phyloP scores from a whole-genome alignment of 768 basidiomycete genomes.

The Pulveroboletus sp. region DNA sequence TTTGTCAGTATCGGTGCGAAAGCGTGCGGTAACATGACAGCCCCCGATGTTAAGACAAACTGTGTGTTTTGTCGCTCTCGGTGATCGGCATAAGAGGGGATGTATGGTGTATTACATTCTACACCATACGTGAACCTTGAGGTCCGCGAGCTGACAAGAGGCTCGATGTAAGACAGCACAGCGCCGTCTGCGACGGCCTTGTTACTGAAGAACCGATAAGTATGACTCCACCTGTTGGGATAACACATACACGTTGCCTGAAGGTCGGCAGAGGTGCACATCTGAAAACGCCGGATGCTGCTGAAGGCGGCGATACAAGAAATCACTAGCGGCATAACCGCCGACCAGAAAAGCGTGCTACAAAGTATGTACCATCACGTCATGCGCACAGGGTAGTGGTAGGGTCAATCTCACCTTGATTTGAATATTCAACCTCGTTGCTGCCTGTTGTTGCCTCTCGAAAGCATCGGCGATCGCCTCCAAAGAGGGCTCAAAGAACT shows the following conservation, averaged over 20 bases:
- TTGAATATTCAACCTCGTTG: conserved; percentile 20
- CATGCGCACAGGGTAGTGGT: not conserved
- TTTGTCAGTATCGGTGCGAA: conserved; percentile 38
- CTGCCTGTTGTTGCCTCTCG: conserved; percentile 20
- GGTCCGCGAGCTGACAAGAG: conserved; percentile 42
- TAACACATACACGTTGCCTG: conserved; percentile 44
- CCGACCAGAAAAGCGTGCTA: conserved; percentile 46
- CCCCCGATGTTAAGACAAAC: conserved; percentile 27
- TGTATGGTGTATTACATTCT: conserved; percentile 27
- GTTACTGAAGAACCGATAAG: conserved; percentile 23
- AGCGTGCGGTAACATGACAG: conserved; percentile 25
- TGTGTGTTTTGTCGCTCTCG: conserved; percentile 22
- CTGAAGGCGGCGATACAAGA: conserved; percentile 41
- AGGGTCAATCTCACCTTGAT: conserved; percentile 19
- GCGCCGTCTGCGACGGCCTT: conserved; percentile 55
- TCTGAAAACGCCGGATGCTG: conserved; percentile 33
- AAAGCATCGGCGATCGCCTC: conserved; percentile 34
- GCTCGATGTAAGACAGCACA: conserved; percentile 38
- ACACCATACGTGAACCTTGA: conserved; percentile 40
- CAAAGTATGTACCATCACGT: not conserved
- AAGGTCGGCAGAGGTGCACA: conserved; percentile 44
- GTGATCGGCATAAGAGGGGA: conserved; percentile 36
- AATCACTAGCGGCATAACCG: conserved; percentile 48
- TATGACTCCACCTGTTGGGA: not conserved
- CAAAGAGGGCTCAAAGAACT: conserved; percentile 43